Evolutionary conservation across 1,284 basidiomycete genomes (phyloP), one percentile per base, ranked within the genome.

Genomic region (Filobasidium uniguttulatum): DNA sequence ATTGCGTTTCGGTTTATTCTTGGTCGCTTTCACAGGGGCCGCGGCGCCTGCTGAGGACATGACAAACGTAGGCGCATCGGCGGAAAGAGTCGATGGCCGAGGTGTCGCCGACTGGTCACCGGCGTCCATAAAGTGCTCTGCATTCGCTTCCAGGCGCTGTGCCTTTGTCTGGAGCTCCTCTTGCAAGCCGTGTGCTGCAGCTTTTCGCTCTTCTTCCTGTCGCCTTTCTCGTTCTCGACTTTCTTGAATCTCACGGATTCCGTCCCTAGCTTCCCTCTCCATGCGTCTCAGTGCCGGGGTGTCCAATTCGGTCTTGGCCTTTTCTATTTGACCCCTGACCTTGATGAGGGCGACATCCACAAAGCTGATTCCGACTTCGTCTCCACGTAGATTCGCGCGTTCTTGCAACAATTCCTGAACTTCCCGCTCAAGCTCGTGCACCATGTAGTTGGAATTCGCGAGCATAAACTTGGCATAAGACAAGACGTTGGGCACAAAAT

Each of bases 391-490:
- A 15, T 78, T 73, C 50, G 81, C 76, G 15, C 46, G 35, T 65
- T 91, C 86, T 1, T 72, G 61, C 2, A 73, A 75, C 3, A 97
- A 73, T 56, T 84, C 81, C 37, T 79, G 78, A 7, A 91, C 69
- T 57, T 97, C 87, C 40, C 71, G 73, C 0, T 78, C 75, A 14
- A 96, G 76, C 60, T 88, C 82, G 10, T 73, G 63, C 38, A 83
- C 73, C 56, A 94, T 76, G 62, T 91, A 83, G 5, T 80, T 75
- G 0, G 93, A 89, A 0, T 90, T 86, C 10, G 89, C 90, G 19
- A 98, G 80, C 86, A 97, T 94, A 71, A 97, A 94, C 60, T 88
- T 91, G 31, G 90, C 78, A 64, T 84, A 97, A 19, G 75, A 72
- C 57, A 83, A 81, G 23, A 94, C 85, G 62, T 97, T 89, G 0